Percentiles rank a stretch among this genome's conserved stretches.
Evolutionary conservation across 2,329 filamentous ascomycete genomes (phyloP).

Genomic region (Kalaharituber pfeilii): DNA sequence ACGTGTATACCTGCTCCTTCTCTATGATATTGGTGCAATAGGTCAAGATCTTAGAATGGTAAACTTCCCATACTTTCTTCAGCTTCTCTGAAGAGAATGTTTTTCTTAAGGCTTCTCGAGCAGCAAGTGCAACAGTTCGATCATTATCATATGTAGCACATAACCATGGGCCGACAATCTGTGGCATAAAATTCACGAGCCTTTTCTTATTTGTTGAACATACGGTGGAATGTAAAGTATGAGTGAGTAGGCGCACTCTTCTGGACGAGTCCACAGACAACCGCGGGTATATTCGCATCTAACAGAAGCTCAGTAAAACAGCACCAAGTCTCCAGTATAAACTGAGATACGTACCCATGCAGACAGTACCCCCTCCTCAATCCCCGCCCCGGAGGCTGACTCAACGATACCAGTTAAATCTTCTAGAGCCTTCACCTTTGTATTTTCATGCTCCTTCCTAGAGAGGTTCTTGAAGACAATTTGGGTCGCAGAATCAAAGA

Average conservation of each 20-base stretch:
- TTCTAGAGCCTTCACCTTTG: conserved; percentile 77
- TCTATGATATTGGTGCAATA: conserved; percentile 63
- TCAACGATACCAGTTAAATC: conserved; percentile 54
- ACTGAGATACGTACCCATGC: conserved; percentile 52
- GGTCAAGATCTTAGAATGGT: conserved; percentile 61
- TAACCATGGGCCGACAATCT: conserved; percentile 74
- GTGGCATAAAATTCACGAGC: conserved; percentile 62
- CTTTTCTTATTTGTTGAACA: conserved; percentile 46
- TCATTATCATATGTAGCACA: conserved; percentile 79
- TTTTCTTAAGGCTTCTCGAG: conserved; percentile 53
- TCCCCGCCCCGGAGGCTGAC: too few species aligned
- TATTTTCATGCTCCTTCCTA: conserved; percentile 78
- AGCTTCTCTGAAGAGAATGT: conserved; percentile 70
- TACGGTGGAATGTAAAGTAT: conserved; percentile 51
- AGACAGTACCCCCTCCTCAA: conserved; percentile 68
- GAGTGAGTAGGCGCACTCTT: conserved; percentile 71
- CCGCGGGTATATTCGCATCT: conserved; percentile 76
- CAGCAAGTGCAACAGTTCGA: conserved; percentile 55
- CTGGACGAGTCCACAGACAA: conserved; percentile 78
- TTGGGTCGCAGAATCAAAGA: conserved; percentile 65
- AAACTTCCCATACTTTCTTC: conserved; percentile 58
- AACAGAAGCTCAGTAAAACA: too few species aligned
- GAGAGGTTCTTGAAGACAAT: conserved; percentile 84
- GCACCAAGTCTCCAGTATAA: neutral
- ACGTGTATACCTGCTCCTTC: conserved; percentile 58